Conservation (phyloP, 2,329 filamentous ascomycete species). For the Epichloe brachyelytri region DNA sequence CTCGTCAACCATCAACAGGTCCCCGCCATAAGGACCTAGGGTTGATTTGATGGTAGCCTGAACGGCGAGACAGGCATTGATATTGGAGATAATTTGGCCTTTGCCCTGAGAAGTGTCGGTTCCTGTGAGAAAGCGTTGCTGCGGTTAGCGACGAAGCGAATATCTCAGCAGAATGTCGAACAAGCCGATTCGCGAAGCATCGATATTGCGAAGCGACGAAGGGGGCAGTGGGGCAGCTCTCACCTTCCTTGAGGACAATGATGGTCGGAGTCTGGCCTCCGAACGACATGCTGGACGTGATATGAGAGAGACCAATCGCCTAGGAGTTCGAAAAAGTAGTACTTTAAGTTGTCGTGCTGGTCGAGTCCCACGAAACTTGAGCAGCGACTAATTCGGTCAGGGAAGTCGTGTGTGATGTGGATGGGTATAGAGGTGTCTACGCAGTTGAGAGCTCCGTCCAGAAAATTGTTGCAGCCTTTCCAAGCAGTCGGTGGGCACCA, state of each 20-base stretch:
- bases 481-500: not conserved
- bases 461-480: constrained; percentile 6
- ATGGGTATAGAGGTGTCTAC: not conserved
- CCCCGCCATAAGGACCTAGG: constrained; percentile 90
- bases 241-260: constrained; percentile 94
- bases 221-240: constrained; percentile 29
- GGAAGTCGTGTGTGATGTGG: not conserved
- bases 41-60: constrained; percentile 94
- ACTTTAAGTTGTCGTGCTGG: not conserved
- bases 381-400: not conserved
- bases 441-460: constrained; percentile 3
- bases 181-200: not conserved
- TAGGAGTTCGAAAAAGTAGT: constrained; percentile 6
- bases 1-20: constrained; percentile 87
- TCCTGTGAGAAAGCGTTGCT: constrained; percentile 37
- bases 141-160: not conserved
- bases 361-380: not conserved
- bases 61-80: constrained; percentile 93
- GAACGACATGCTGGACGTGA: constrained; percentile 63
- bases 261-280: constrained; percentile 96
- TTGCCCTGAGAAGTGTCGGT: constrained; percentile 96
- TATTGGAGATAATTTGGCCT: constrained; percentile 93
- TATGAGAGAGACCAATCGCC: constrained; percentile 3
- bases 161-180: not conserved
- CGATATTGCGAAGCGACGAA: constrained; percentile 6